Evolutionary conservation across 2,329 filamentous ascomycete species (phyloP).

Genomic region (Colletotrichum sidae): DNA sequence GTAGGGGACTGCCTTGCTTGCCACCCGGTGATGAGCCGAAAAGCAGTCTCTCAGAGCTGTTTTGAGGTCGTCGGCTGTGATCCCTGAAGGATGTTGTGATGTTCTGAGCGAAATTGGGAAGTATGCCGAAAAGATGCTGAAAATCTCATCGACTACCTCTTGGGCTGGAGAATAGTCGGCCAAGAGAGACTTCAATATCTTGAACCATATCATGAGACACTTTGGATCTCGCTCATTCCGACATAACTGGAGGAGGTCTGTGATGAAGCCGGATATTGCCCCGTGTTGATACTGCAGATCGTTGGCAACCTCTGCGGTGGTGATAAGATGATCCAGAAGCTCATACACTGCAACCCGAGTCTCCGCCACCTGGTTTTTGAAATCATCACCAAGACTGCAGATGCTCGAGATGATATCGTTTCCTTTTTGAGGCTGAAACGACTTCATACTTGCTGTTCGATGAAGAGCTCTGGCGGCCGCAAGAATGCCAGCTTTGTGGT

Average conservation of each 20-base stretch:
- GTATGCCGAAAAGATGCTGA: constrained; percentile 68
- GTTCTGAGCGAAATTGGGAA: constrained; percentile 70
- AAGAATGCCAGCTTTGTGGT: constrained; percentile 69
- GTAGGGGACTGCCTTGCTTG: constrained; percentile 62
- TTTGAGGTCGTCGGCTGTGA: constrained; percentile 69
- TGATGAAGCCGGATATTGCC: constrained; percentile 58
- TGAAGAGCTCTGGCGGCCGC: constrained; percentile 65
- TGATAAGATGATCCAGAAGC: constrained; percentile 58
- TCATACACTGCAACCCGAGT: constrained; percentile 66
- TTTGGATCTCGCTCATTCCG: constrained; percentile 67
- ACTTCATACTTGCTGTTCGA: constrained; percentile 60
- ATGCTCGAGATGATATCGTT: constrained; percentile 62
- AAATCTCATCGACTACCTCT: constrained; percentile 62
- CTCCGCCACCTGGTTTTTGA: constrained; percentile 62
- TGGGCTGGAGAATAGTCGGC: constrained; percentile 57
- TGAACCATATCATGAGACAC: constrained; percentile 69
- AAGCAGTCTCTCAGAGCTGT: constrained; percentile 65
- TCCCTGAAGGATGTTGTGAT: constrained; percentile 59
- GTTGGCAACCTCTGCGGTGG: constrained; percentile 53
- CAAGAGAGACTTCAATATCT: constrained; percentile 58
- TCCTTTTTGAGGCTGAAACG: constrained; percentile 62
- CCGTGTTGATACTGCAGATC: constrained; percentile 59
- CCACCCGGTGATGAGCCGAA: constrained; percentile 59
- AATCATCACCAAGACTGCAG: constrained; percentile 66
- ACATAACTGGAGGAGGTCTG: constrained; percentile 62